Base-by-base conservation (phyloP, 768 basidiomycete species). In the Boletus edulis region DNA sequence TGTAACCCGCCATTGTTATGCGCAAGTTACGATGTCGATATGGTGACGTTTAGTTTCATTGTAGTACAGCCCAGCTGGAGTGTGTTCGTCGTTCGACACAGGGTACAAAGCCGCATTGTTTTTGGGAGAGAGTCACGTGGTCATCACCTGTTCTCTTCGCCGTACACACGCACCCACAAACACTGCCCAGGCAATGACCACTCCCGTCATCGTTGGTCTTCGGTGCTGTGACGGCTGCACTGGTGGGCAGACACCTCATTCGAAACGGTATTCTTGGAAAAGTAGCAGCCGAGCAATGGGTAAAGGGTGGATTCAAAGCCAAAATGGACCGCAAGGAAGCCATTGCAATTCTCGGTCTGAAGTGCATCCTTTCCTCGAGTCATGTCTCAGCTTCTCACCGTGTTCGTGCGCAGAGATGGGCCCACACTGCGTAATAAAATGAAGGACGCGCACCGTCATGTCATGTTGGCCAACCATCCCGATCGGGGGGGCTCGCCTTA, bases 401-500 rank as follows among this genome's bases (percentile, higher is more conserved):
- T 14, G 12, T 31, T 49, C 31, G 20, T 50, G 58, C 14, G 5
- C 67, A 99, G 96, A 73, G 96, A 98, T 59, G 84, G 85, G 17
- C 81, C 91, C 11, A 78, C 77, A 52, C 75, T 96, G n/a, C 81
- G 83, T n/a, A 82, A 68, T 50, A 84, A 79, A 70, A 70, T 98
- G 54, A 98, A 98, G 75, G 96, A 98, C 63, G 94, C 97, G 0
- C 97, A 99, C 74, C 85, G 96, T 52, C 84, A 89, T 37, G 91
- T 99, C 62, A 99, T 99, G 97, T 81, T 98, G 48, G 91, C 94
- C 29, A 99, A 99, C 74, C 97, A 99, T 75, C 97, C 97, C 12
- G 97, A 99, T 77, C 81, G 97, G 57, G 97, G 97, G 34, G 97
- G 97, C 31, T 91, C 94, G n/a, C 97, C 97, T 8, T 99, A 98